Base-by-base conservation (phyloP, 1,284 basidiomycete species). In the Cutaneotrichosporon cyanovorans region DNA sequence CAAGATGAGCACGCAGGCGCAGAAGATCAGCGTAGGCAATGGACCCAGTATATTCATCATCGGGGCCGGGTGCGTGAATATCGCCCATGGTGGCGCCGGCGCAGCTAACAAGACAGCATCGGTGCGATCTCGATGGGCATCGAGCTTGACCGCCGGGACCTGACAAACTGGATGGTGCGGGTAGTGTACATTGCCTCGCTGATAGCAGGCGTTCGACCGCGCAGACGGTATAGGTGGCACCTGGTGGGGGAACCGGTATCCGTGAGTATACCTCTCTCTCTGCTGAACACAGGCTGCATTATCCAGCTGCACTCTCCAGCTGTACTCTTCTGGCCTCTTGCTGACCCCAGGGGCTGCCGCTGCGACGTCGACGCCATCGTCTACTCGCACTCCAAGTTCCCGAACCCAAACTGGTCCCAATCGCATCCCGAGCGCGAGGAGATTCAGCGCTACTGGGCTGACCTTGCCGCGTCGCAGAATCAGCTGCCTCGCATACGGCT, bases 141-240 rank as follows among this genome's bases (percentile, higher is more conserved):
- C 23, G 51, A 53, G 19, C 47, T 53, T 23, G 51, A 53, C 22
- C 31, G 37, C 30, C 30, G 28, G 21, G 43, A 43, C 5, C 23
- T 53, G 28, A 45, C 51, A 15, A 53, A 53, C 51, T 53, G 51
- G 51, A 35, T 41, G 18, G 49, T 50, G 28, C 8, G 47, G n/a
- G n/a, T n/a, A n/a, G n/a, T n/a, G n/a, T n/a, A n/a, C 36, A 9
- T 15, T 34, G 15, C n/a, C 3, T 21, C 19, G 18, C 42, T 43
- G 42, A 43, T 15, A 7, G 25, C 36, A 49, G 47, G 36, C 46
- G 3, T 32, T 46, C 33, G 50, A 53, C 25, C 48, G 40, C 22
- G 43, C 45, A 14, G 47, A 33, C 20, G 51, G 41, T 18, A 44
- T 53, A 12, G 51, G 51, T 19, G 51, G 51, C 19, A 53, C 51